Base-by-base conservation (phyloP, 805 yeast genomes). In the Yamadazyma sp. region DNA sequence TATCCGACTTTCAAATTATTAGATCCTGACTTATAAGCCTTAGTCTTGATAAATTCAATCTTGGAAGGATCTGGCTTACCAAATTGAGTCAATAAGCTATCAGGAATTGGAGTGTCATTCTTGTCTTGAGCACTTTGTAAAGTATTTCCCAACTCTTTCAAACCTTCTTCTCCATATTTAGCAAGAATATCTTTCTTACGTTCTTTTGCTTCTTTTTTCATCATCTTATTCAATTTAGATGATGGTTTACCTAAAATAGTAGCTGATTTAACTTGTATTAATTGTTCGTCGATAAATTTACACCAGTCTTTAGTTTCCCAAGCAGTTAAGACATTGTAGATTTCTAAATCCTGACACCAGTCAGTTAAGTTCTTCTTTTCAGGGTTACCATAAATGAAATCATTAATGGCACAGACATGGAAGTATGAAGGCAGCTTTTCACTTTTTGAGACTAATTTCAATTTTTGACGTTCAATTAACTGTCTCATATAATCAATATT, bases 31-130 rank as follows among this genome's bases (percentile, higher is more conserved):
- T 75, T 73, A 27, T 84, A 79, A 1, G 93, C 74, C 8, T 66
- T 60, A 0, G 96, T 81, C 18, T 74, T 48, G 42, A 87, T 85
- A 50, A 93, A 87, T 5, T 72, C 60, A 31, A 93, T 86, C 30
- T 73, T 74, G 1, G 82, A 65, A 0, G 93, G 88, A 51, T 87
- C 86, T 4, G 95, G 89, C 16, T 75, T 72, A 3, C 75, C 75
- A 58, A 87, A 88, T 17, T 69, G 52, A 3, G 72, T 62, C 13
- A 91, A 55, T 5, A 88, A 60, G 1, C 70, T 70, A 8, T 75
- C 71, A 0, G 98, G 97, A 42, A 93, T 83, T 15, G 84, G 82
- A n/a, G 50, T 62, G 52, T 86, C 84, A 56, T 91, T 91, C 30
- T 66, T 69, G 2, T 55, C 65, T 47, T 78, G 80, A 0, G 97